Base-by-base conservation (phyloP, 2,329 filamentous ascomycete species). In the Pezizomycotina sp. region DNA sequence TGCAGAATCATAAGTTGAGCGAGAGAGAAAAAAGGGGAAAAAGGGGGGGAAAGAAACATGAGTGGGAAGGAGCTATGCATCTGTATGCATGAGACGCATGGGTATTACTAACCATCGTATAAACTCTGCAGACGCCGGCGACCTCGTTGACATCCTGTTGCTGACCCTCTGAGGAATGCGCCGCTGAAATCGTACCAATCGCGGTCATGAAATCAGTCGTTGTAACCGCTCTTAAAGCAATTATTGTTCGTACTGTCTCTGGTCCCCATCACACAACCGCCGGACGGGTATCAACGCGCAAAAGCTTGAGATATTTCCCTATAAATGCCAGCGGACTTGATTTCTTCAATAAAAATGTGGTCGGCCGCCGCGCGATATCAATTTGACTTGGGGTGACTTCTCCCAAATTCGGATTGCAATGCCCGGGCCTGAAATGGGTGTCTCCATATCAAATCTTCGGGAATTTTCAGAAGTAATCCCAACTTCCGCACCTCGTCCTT, bases 351-450 rank as follows among this genome's bases (percentile, higher is more conserved):
- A 60, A 79, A 84, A 52, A 86, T 84, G 52, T 71, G 54, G 51
- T 84, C 80, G 1, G 78, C 79, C 54, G 63, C n/a, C 79, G 62
- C 2, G 72, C 80, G 46, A 92, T 89, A 36, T 71, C 70, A 10
- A 92, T 76, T 26, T 77, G 70, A 54, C 84, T 77, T 2, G 65
- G 66, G 1, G 80, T 92, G 9, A 92, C 74, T 49, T 91, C 83
- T 22, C 84, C 84, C 1, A 92, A 42, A 92, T 76, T 34, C 80
- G 68, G 48, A 89, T 78, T 9, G 69, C 81, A 43, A 91, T 71
- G 33, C 74, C 72, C 8, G 74, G 76, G 25, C 77, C 77, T 0
- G 76, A 65, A 82, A 83, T 15, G 77, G 77, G 52, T 83, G 78
- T 20, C 79, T 64, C 70, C 73, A 78, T 36, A 86, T 74, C 5